A percentile compares a stretch with the other conserved stretches of the same genome.
Conservation (phyloP, 345 rosid species). For the Hibiscus tridactylites region DNA sequence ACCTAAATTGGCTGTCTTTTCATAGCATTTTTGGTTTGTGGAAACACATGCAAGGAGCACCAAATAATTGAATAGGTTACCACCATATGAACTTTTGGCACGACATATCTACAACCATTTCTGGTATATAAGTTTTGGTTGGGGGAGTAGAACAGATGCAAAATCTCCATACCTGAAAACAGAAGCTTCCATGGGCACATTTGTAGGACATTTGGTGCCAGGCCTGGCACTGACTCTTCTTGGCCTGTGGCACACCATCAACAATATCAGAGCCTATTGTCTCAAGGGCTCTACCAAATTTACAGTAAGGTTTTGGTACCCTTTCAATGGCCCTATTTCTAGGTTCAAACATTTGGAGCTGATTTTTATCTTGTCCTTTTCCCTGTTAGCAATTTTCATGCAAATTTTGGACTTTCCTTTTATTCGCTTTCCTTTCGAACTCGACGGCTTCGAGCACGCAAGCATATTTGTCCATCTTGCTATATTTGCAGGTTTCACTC, state of each 20-base stretch:
- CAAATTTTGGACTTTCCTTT: constrained; percentile 54
- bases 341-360: constrained; percentile 54
- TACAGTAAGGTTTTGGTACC: constrained; percentile 47
- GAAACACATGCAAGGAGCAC: constrained; percentile 61
- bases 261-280: constrained; percentile 56
- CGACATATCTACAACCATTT: background rate
- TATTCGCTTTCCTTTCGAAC: constrained; percentile 43
- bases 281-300: constrained; percentile 44
- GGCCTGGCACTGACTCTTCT: constrained; percentile 61
- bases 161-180: constrained; percentile 4
- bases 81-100: constrained; percentile 2
- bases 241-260: constrained; percentile 76
- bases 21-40: constrained; percentile 27
- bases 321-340: constrained; percentile 29
- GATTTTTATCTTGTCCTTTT: constrained; percentile 44
- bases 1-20: constrained; percentile 10
- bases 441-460: constrained; percentile 71
- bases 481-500: constrained; percentile 58
- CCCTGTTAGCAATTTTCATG: constrained; percentile 41
- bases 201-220: constrained; percentile 63
- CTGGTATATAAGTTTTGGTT: constrained; percentile 24
- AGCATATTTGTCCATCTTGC: constrained; percentile 81
- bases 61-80: background rate
- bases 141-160: background rate
- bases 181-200: constrained; percentile 49